These are phyloP conservation scores for Leccinum boreale DNA, from an alignment of 768 basidiomycete species.

Conservation along the genomic window DNA sequence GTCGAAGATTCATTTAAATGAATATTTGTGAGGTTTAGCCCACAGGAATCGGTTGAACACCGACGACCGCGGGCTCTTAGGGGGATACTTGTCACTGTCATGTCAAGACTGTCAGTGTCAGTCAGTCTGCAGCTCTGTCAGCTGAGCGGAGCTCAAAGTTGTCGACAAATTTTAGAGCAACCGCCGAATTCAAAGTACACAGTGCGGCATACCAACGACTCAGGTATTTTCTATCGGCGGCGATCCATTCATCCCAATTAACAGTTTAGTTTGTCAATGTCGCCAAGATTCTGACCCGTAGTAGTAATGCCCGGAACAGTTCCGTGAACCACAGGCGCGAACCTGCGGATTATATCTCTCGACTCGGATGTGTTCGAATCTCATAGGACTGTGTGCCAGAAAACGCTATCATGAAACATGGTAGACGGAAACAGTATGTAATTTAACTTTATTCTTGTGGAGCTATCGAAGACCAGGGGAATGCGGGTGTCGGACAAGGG, in stretches of 20 bases:
- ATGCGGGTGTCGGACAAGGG: neutral
- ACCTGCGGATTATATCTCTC: neutral
- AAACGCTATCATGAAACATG: neutral
- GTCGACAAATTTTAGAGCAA: neutral
- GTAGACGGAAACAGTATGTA: neutral
- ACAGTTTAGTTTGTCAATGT: neutral
- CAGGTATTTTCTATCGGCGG: no score
- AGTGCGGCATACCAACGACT: no score
- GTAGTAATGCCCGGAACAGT: neutral
- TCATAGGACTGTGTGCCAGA: neutral
- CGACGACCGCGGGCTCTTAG: neutral
- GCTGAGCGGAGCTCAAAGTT: neutral
- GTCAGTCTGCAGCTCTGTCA: no score
- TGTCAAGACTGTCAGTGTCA: neutral
- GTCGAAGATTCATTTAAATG: neutral
- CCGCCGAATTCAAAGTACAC: neutral
- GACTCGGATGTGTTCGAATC: neutral
- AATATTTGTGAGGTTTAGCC: neutral
- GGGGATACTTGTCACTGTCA: neutral
- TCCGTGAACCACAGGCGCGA: neutral
- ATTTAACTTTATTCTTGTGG: neutral
- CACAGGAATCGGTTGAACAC: neutral
- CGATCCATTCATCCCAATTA: neutral
- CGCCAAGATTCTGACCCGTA: neutral
- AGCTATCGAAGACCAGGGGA: neutral